Percentiles rank a stretch among this genome's conserved stretches.
Evolutionary conservation across 2,329 filamentous ascomycete species (phyloP).

Genomic region (Aspergillus alliaceus): DNA sequence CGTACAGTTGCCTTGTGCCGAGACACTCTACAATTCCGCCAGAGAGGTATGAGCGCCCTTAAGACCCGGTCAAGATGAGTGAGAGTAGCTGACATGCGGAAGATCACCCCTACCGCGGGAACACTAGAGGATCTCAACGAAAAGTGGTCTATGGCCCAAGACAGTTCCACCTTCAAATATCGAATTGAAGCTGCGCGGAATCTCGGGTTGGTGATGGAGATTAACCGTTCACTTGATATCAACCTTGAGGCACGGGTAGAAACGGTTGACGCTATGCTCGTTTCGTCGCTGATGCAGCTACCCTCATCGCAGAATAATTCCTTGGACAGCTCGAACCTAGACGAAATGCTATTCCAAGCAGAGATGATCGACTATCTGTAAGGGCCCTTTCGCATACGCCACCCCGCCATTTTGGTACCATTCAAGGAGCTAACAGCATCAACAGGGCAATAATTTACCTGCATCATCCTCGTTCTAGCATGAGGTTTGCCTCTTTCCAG

Average conservation of each 20-base stretch:
- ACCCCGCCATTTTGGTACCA: no score
- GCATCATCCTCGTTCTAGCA: slow-evolving; percentile 71
- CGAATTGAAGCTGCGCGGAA: slow-evolving; percentile 74
- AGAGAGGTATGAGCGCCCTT: slow-evolving; percentile 10
- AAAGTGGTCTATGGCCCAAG: slow-evolving; percentile 62
- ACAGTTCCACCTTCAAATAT: slow-evolving; percentile 76
- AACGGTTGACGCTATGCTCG: slow-evolving; percentile 55
- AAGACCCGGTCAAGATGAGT: background rate
- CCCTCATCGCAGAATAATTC: slow-evolving; percentile 66
- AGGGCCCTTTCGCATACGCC: background rate
- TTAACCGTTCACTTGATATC: slow-evolving; percentile 23
- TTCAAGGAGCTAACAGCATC: background rate
- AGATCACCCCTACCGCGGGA: slow-evolving; percentile 55
- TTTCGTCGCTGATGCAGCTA: slow-evolving; percentile 67
- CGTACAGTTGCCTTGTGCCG: slow-evolving; percentile 73
- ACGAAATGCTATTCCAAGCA: slow-evolving; percentile 53
- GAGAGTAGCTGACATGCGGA: slow-evolving; percentile 24
- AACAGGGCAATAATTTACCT: slow-evolving; percentile 60
- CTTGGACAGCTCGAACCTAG: slow-evolving; percentile 64
- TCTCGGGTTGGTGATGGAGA: slow-evolving; percentile 65
- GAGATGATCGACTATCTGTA: slow-evolving; percentile 32
- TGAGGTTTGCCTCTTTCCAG: slow-evolving; percentile 37
- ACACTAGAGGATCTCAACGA: slow-evolving; percentile 57
- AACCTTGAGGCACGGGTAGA: slow-evolving; percentile 35
- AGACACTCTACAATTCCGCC: slow-evolving; percentile 51